Evolutionary conservation across 371 early-diverging fungal species (phyloP).

Genomic region (Mucor mucedo): DNA sequence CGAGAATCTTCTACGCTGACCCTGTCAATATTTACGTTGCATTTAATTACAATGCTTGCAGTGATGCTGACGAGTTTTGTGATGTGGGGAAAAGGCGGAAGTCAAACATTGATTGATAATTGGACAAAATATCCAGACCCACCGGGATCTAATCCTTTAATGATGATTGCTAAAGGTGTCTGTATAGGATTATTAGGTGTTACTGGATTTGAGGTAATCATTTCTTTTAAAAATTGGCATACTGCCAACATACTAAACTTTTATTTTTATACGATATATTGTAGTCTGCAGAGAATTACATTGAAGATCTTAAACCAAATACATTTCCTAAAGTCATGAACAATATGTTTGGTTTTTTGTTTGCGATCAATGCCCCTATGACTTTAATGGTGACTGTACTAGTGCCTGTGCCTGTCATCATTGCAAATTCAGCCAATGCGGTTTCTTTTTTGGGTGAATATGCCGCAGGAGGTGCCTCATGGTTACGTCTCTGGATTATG

Average conservation of each 20-base stretch:
- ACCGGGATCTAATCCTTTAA: constrained; percentile 30
- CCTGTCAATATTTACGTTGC: constrained; percentile 46
- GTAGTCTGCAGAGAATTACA: constrained; percentile 52
- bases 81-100: constrained; percentile 43
- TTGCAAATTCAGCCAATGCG: constrained; percentile 43
- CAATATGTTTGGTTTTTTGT: constrained; percentile 57
- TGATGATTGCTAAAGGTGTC: constrained; percentile 55
- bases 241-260: background rate
- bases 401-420: constrained; percentile 50
- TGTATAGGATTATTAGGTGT: constrained; percentile 65
- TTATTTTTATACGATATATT: background rate
- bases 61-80: constrained; percentile 50
- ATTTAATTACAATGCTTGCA: constrained; percentile 44
- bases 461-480: constrained; percentile 42
- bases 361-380: constrained; percentile 53
- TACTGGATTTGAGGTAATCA: constrained; percentile 57
- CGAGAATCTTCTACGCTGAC: constrained; percentile 53
- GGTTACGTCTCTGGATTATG: constrained; percentile 53
- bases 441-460: constrained; percentile 53
- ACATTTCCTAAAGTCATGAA: constrained; percentile 64
- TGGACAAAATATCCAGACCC: constrained; percentile 42
- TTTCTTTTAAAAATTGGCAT: too few species aligned
- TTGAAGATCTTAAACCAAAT: constrained; percentile 60
- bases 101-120: constrained; percentile 44
- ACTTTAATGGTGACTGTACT: constrained; percentile 45